phyloP scores from a whole-genome alignment of 257 asterid species.

The Nicotiana benthamiana region DNA sequence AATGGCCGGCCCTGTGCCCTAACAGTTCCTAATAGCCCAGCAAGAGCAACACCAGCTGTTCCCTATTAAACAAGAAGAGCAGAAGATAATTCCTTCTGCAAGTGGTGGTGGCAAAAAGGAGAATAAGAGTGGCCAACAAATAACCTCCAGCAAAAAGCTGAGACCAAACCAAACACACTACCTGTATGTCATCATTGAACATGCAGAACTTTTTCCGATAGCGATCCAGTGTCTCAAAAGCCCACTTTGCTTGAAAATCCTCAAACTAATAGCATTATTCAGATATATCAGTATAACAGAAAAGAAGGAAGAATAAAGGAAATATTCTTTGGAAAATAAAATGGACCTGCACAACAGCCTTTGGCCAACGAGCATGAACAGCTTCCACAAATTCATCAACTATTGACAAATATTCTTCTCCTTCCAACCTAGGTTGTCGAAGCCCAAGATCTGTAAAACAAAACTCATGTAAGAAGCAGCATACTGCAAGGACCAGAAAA shows the following conservation, averaged over 20 bases:
- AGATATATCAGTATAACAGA: constrained; percentile 20
- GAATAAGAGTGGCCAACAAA: not conserved
- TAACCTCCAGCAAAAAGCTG: not conserved
- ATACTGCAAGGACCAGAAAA: not conserved
- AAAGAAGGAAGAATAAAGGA: constrained; percentile 5
- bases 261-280: constrained; percentile 62
- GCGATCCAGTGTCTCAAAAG: constrained; percentile 92
- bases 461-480: constrained; percentile 9
- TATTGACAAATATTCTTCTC: constrained; percentile 82
- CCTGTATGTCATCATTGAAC: constrained; percentile 99
- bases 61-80: constrained; percentile 48
- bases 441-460: constrained; percentile 85
- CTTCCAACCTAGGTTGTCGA: constrained; percentile 91
- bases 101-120: constrained; percentile 9
- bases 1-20: constrained; percentile 92
- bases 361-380: constrained; percentile 99
- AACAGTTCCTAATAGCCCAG: constrained; percentile 94
- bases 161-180: not conserved
- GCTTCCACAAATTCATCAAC: constrained; percentile 99
- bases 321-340: constrained; percentile 13
- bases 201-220: constrained; percentile 94
- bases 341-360: constrained; percentile 96
- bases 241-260: constrained; percentile 99
- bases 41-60: constrained; percentile 99
- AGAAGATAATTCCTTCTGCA: constrained; percentile 16